Base-by-base conservation (phyloP, 495 filamentous ascomycete genomes). In the Xylaria bambusicola region DNA sequence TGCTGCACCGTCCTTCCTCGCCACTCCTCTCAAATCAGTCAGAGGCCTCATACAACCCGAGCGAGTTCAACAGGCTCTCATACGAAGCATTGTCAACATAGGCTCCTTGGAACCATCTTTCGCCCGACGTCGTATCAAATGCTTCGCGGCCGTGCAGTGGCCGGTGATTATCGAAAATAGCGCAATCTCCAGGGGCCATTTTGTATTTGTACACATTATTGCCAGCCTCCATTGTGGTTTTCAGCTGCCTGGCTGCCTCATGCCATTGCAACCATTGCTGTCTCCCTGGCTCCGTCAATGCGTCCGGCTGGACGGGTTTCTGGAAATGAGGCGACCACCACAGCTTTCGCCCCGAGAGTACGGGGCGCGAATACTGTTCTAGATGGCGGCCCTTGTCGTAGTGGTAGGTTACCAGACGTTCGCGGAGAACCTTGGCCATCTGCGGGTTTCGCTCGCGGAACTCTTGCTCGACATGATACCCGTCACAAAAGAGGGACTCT, bases 161-260 rank as follows among this genome's bases (percentile, higher is more conserved):
- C 7, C 91, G 80, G 21, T 84, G 72, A 67, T 98, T 98, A 63
- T 92, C 84, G 71, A 98, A 97, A 15, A 98, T 82, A 26, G 89
- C 91, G 62, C 89, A 93, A 57, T 93, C 85, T 7, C 93, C 93
- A 7, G 87, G 85, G 41, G 86, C 70, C 60, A 98, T 70, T 69
- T 86, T 88, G 42, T 88, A 73, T 75, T 95, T 80, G 66, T 86
- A 88, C 40, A 86, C 67, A 33, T 80, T 81, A 0, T 72, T 60
- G 5, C 77, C 59, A 0, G 72, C 48, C 31, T 88, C 80, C 13
- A 89, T 56, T 0, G 74, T 40, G 0, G 56, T 35, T 29, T 77
- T 67, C 71, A 92, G 79, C n/a, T 49, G 56, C 10, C 61, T 58
- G 6, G 81, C 71, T 0, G 81, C 80, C 4, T 55, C n/a, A 38